Evolutionary conservation across 805 yeast genomes (phyloP).

Genomic region (Candida ortonii): DNA sequence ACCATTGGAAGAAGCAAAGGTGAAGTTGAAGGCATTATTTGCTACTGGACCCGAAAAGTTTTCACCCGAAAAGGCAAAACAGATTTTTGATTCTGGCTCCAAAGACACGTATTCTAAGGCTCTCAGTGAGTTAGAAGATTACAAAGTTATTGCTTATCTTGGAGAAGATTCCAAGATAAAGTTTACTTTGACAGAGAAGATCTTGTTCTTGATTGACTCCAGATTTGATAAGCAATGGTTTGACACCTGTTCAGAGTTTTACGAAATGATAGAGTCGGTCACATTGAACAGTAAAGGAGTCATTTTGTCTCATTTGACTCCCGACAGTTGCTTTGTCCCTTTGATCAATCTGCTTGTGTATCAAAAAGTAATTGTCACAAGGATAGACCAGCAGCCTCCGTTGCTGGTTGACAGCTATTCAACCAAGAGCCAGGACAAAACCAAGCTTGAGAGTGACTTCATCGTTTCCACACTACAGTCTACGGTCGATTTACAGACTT

Average conservation of each 20-base stretch:
- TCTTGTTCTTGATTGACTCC: constrained; percentile 38
- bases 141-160: constrained; percentile 51
- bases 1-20: constrained; percentile 36
- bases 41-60: constrained; percentile 51
- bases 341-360: constrained; percentile 54
- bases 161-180: constrained; percentile 50
- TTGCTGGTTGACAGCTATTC: constrained; percentile 61
- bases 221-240: constrained; percentile 41
- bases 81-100: constrained; percentile 43
- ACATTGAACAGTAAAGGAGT: constrained; percentile 50
- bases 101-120: constrained; percentile 50
- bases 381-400: constrained; percentile 54
- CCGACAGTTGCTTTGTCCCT: constrained; percentile 61
- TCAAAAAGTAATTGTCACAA: constrained; percentile 39
- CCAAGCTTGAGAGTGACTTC: constrained; percentile 63
- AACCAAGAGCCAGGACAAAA: constrained; percentile 70
- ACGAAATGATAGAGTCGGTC: constrained; percentile 40
- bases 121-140: constrained; percentile 47
- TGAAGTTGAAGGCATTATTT: constrained; percentile 53
- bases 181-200: constrained; percentile 55
- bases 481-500: constrained; percentile 13
- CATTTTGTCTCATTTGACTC: constrained; percentile 50
- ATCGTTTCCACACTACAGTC: constrained; percentile 33
- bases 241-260: constrained; percentile 45
- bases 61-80: constrained; percentile 43